Base-by-base conservation (phyloP, 2,329 filamentous ascomycete genomes). In the Aspergillus tubingensis region DNA sequence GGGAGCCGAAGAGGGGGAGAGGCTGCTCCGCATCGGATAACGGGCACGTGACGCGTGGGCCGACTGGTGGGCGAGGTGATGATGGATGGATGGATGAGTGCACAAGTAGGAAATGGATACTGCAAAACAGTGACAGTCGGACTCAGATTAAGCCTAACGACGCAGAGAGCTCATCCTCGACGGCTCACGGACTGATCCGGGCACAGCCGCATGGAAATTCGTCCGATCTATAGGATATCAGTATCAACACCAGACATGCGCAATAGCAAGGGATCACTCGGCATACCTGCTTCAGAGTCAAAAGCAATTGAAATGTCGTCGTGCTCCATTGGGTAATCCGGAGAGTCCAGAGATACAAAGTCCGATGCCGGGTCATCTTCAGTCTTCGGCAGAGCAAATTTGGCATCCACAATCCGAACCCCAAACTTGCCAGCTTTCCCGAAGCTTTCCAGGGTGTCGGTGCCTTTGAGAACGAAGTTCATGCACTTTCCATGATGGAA, bases 221-320 rank as follows among this genome's bases (percentile, higher is more conserved):
- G 65, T 65, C 39, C 76, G 74, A 54, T 77, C 77, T 79, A 48
- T 41, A 7, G 32, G 5, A 1, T 30, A 30, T 49, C 44, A 50
- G 47, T 8, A 17, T 50, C 25, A 23, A n/a, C 5, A 23, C 32
- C 21, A n/a, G 11, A 2, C 32, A 36, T 36, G 2, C 5, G 10
- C 32, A 36, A 13, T 13, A 36, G 32, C 53, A 30, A 17, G n/a
- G 19, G 17, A 25, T 8, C 17, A 21, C 19, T 3, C 3, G n/a
- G 21, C 89, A 81, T 77, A 92, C 90, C 89, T 70, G 84, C 81
- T 73, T 91, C 89, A 49, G 83, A 88, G 65, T 96, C 92, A 80
- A 97, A 97, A 62, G 88, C 77, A 70, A 97, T 88, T 10, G 88
- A 85, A 67, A 97, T 91, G 78, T 97, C 93, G 74, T 96, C 93